These are phyloP conservation scores for Nothophaeocryptopus gaeumannii DNA, from an alignment of 2,329 filamentous ascomycete species.

Conservation along the genomic window DNA sequence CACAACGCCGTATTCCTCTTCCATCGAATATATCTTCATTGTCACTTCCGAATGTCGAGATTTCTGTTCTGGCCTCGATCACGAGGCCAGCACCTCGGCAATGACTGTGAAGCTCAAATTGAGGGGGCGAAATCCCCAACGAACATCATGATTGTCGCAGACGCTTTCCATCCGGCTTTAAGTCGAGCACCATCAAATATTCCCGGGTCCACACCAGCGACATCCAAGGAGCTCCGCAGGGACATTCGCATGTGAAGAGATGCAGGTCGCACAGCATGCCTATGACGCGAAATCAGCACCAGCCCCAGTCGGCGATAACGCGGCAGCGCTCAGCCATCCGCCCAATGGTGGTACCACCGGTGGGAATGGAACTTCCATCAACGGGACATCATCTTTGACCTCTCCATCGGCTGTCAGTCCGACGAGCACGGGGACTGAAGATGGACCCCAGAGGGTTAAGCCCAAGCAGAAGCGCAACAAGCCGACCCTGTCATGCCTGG, in stretches of 20 bases:
- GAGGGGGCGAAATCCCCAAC: too few relatives aligned
- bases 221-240: too few relatives aligned
- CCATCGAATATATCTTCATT: background rate
- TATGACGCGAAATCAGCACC: background rate
- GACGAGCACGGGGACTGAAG: background rate
- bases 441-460: conserved; percentile 14
- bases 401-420: background rate
- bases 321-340: too few relatives aligned
- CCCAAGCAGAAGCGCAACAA: conserved; percentile 78
- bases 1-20: too few relatives aligned
- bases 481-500: conserved; percentile 73
- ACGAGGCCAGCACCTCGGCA: conserved; percentile 1
- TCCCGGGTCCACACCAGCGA: too few relatives aligned
- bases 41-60: background rate
- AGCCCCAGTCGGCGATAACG: too few relatives aligned
- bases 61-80: background rate
- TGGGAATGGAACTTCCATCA: too few relatives aligned
- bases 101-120: background rate
- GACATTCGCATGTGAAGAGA: background rate
- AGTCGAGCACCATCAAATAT: too few relatives aligned
- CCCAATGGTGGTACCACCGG: too few relatives aligned
- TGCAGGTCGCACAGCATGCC: conserved; percentile 4
- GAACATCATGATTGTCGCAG: too few relatives aligned
- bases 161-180: too few relatives aligned
- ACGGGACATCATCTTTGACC: background rate